Evolutionary conservation across 345 rosid species (phyloP).

Genomic region (Sapria himalayana): DNA sequence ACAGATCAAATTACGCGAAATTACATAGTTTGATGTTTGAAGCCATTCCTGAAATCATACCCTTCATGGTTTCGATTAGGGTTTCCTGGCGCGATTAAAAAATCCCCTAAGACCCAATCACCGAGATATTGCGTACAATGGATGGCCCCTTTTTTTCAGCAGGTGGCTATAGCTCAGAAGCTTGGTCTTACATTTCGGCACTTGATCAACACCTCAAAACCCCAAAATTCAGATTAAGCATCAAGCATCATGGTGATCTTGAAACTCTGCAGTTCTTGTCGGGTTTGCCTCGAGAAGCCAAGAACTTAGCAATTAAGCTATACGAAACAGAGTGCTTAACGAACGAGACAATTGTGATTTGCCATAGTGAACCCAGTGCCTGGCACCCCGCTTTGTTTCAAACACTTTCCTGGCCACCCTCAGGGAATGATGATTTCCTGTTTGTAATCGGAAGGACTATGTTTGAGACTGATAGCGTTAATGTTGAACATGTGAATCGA

Average conservation of each 20-base stretch:
- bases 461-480: conserved; percentile 76
- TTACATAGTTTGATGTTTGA: conserved; percentile 18
- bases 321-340: conserved; percentile 23
- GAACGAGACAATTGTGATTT: conserved; percentile 50
- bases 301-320: conserved; percentile 26
- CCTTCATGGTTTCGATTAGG: conserved; percentile 15
- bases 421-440: conserved; percentile 26
- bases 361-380: conserved; percentile 93
- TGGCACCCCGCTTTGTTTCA: conserved; percentile 77
- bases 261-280: conserved; percentile 47
- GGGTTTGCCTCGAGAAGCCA: conserved; percentile 33
- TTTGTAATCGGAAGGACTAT: conserved; percentile 64
- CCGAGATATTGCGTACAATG: conserved; percentile 39
- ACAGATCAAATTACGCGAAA: conserved; percentile 15
- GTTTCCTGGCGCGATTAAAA: conserved; percentile 8
- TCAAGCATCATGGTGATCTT: conserved; percentile 63
- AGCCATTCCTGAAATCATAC: conserved; percentile 15
- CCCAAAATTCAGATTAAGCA: conserved; percentile 31
- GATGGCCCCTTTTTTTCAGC: conserved; percentile 89
- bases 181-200: conserved; percentile 61
- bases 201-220: conserved; percentile 16
- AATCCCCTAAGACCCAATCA: conserved; percentile 5
- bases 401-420: conserved; percentile 61
- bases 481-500: conserved; percentile 31
- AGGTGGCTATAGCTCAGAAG: conserved; percentile 87